Base-by-base conservation (phyloP, 345 rosid species). In the Eutrema yunnanense region DNA sequence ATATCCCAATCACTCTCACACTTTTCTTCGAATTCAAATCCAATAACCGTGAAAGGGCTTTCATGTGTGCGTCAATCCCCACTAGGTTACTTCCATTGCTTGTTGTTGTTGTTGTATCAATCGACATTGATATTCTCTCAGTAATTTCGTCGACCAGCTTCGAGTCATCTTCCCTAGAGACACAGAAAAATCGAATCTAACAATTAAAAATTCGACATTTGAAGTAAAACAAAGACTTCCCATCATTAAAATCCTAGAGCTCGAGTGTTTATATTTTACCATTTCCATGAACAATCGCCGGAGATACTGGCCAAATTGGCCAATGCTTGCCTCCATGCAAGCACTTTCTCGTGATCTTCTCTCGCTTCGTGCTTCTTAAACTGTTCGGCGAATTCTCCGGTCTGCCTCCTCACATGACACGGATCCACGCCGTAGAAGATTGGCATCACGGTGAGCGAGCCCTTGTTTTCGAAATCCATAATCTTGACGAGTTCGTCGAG, bases 41-140 rank as follows among this genome's bases (percentile, higher is more conserved):
- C 16, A 69, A 0, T 29, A 62, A 37, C 22, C 29, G 12, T 7
- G 47, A 9, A 4, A 51, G 38, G 1, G 69, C 49, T 33, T 65
- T 29, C 33, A 81, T 46, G 8, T 69, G 81, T 4, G 8, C 43
- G 4, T 78, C 75, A 8, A 84, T 33, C 50, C 80, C 88, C 16
- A 67, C 72, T 0, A 71, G 16, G 19, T 55, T 55, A 4, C 60
- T 38, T 9, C 42, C 50, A 37, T 19, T 30, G 41, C 34, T 19
- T 51, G 0, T 9, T 27, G 16, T 33, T 6, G 33, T 13, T 16
- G 16, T 16, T 16, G 16, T 16, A 6, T 2, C n/a, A 50, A 4
- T 11, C 37, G 6, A 10, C 27, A 75, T 11, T 46, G 65, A 52
- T 29, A 81, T 66, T 2, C 19, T 34, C 3, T 61, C 52, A 2